Evolutionary conservation across 805 yeast species (phyloP), one percentile per base, ranked within the genome.

Genomic region (Candida ascalaphidarum): DNA sequence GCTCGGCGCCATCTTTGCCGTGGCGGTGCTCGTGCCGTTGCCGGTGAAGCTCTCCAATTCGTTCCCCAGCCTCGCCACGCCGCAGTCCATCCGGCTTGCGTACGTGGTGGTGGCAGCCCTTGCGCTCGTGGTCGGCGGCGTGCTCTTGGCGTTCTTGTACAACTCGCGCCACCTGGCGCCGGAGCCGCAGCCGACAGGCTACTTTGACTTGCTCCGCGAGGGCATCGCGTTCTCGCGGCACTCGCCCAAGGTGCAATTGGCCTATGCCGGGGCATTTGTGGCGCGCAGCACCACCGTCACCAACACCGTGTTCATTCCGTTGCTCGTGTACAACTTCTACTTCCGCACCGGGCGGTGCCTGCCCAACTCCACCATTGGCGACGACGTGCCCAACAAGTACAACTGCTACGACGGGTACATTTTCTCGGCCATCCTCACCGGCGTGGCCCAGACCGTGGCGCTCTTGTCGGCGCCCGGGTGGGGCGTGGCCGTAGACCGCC

Each of bases 1-100:
- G 0, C 44, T 73, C 11, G 86, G 86, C 27, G 86, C 85, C 2
- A 64, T 79, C 1, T 68, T 75, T 34, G 65, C 83, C 0, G 83
- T 77, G 1, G 44, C 68, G 1, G 49, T 65, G 22, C 64, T 74
- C 23, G 48, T 79, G 13, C 68, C 83, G 10, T 49, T 79, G 13
- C 84, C 85, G 0, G 63, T 70, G 1, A 56, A 50, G 33, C 55
- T 73, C 32, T 69, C 67, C 9, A 43, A 52, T 12, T 36, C 42
- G 8, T 57, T 52, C 27, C 65, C 74, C 11, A 65, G 42, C 12
- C 25, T 50, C 5, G 29, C 49, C n/a, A 33, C 68, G 6, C 54
- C 51, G 11, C 48, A 41, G 5, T 68, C 76, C 1, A 45, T 78
- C 30, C 59, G 61, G 35, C 39, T 46, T 11, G 52, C 84, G 1